phyloP scores from a whole-genome alignment of 2,329 filamentous ascomycete species.

The Fonsecaea nubica region DNA sequence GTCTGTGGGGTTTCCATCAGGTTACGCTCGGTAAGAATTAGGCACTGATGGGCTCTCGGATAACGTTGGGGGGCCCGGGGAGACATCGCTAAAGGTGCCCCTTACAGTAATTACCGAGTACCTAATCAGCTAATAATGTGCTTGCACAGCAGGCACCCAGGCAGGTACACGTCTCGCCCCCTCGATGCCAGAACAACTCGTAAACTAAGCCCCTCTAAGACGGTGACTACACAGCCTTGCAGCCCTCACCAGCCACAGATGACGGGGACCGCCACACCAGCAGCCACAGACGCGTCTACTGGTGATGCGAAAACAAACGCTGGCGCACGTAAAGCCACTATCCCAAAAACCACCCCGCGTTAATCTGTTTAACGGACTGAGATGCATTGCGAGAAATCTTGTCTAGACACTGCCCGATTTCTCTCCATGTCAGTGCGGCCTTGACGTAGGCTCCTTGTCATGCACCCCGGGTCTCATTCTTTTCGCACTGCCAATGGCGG shows the following conservation, averaged over 20 bases:
- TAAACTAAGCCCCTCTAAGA: constrained; percentile 23
- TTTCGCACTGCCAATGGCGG: constrained; percentile 56
- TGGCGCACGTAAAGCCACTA: constrained; percentile 1
- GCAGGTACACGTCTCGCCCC: too few relatives aligned
- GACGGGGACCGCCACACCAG: neutral
- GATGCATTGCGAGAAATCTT: neutral
- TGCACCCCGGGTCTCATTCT: constrained; percentile 20
- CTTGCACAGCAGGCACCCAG: too few relatives aligned
- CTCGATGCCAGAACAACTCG: neutral
- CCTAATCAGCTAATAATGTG: too few relatives aligned
- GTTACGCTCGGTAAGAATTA: neutral
- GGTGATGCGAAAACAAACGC: neutral
- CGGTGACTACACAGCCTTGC: neutral
- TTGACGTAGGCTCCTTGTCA: constrained; percentile 24
- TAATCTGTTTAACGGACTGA: constrained; percentile 1
- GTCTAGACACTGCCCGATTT: neutral
- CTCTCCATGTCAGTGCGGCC: neutral
- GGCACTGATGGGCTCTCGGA: neutral
- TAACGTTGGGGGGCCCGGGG: neutral
- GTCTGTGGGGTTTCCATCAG: neutral
- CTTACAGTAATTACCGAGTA: too few relatives aligned
- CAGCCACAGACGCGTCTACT: constrained; percentile 18
- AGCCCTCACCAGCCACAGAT: constrained; percentile 7
- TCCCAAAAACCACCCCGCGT: constrained; percentile 8
- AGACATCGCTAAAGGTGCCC: neutral